Base-by-base conservation (phyloP, 139 green algal genomes). In the Tetradesmus lagerheimii region DNA sequence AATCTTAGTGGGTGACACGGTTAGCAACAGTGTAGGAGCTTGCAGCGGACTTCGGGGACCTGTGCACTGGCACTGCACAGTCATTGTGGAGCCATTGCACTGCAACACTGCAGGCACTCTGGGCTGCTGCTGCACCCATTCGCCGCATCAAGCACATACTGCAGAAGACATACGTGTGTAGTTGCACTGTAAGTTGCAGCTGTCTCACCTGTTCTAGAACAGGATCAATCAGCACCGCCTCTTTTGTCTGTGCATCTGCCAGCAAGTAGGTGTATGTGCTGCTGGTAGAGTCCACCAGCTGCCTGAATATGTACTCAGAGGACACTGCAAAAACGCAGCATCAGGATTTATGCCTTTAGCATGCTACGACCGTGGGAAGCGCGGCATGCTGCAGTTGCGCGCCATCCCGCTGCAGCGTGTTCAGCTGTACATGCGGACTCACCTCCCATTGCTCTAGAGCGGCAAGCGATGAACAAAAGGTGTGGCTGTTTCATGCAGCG, bases 201-300 rank as follows among this genome's bases (percentile, higher is more conserved):
- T 71, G 23, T 14, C 57, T 41, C 23, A 92, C 94, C 84, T 92
- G 79, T 74, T 94, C 92, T 4, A 93, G n/a, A 9, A 97, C 95
- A 14, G 94, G 95, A 80, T 97, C 95, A 74, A 97, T 96, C 31
- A 97, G 47, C 31, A 96, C 35, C 0, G 92, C 93, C 23, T 94
- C 85, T 53, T 89, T 93, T 43, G 53, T 92, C 0, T 35, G 25
- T 1, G 71, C n/a, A 53, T 94, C 91, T 2, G 87, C 93, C 57
- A 97, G 88, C 11, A 96, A 83, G 89, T 96, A 96, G 35, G 95
- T 97, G 88, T 95, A 96, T 1, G 94, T 96, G 27, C 74, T 93
- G 53, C 64, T 93, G 18, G 57, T 39, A 2, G 37, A 45, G 34
- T 96, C 95, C 35, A 96, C 95, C 37, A 97, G 87, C 92, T 97